Evolutionary conservation across 192 early-diverging fungal species (phyloP).

Genomic region (Gamsiella multidivaricata): DNA sequence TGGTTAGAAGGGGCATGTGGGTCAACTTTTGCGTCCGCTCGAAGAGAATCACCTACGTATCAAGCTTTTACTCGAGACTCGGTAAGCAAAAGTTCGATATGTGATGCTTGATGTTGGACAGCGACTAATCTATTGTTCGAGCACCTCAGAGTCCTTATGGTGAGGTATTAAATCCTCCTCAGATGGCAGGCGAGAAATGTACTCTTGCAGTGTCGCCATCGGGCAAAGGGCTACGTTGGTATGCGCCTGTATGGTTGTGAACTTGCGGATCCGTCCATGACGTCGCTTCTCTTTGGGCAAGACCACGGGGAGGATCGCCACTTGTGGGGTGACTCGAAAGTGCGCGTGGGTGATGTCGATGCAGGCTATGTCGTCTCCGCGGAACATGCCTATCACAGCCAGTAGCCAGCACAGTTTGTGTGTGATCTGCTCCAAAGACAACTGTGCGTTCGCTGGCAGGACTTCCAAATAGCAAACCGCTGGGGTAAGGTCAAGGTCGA

Average conservation of each 20-base stretch:
- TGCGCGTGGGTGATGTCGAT: not conserved
- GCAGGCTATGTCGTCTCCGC: conserved; percentile 1
- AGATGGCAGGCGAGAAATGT: not conserved
- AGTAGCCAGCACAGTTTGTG: not conserved
- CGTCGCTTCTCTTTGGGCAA: not conserved
- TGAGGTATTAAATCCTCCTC: not conserved
- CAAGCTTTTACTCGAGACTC: conserved; percentile 23
- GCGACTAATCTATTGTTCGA: too few relatives aligned
- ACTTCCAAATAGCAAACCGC: too few relatives aligned
- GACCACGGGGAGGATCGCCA: not conserved
- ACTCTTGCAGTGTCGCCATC: not conserved
- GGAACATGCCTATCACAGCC: conserved; percentile 1
- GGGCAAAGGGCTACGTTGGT: not conserved
- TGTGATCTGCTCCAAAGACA: too few relatives aligned
- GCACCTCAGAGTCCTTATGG: not conserved
- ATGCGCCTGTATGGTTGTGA: not conserved
- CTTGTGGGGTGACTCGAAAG: not conserved
- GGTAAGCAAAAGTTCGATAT: too few relatives aligned
- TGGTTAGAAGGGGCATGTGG: conserved; percentile 19
- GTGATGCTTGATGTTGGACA: too few relatives aligned
- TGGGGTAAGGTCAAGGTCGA: too few relatives aligned
- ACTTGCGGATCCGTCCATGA: not conserved
- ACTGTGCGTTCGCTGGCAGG: too few relatives aligned
- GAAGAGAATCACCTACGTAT: conserved; percentile 28
- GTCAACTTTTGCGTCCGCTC: conserved; percentile 23